A percentile compares a stretch with the other conserved stretches of the same genome.
Evolutionary conservation across 2,329 filamentous ascomycete species (phyloP).

Genomic region (Trichocomaceae sp.): DNA sequence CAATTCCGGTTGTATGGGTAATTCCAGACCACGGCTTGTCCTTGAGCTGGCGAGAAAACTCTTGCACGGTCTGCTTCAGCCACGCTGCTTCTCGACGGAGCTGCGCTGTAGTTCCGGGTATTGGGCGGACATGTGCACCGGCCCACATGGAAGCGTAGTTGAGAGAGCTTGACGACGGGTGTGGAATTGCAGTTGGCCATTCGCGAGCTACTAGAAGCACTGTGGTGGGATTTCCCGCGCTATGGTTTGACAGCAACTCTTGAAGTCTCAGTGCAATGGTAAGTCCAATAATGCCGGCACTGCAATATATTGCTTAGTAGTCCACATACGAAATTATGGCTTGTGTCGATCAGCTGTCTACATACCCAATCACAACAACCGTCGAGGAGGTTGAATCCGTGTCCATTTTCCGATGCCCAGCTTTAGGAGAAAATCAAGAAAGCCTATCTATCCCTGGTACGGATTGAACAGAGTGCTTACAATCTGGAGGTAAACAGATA

Average conservation of each 20-base stretch:
- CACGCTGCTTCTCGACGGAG: constrained; percentile 30
- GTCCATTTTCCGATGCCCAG: background rate
- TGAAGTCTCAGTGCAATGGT: constrained; percentile 32
- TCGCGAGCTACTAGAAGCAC: constrained; percentile 33
- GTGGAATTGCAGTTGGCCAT: background rate
- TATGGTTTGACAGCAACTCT: constrained; percentile 17
- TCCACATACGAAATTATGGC: background rate
- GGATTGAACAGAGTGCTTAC: background rate
- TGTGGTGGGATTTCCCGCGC: constrained; percentile 17
- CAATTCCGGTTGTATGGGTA: constrained; percentile 32
- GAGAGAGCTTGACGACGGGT: constrained; percentile 28
- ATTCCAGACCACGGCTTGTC: constrained; percentile 34
- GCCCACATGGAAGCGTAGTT: constrained; percentile 44
- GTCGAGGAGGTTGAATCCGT: constrained; percentile 14
- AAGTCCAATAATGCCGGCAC: constrained; percentile 37
- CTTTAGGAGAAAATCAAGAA: background rate
- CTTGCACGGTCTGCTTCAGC: constrained; percentile 32
- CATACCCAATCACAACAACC: constrained; percentile 34
- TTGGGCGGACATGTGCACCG: constrained; percentile 43
- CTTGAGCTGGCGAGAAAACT: constrained; percentile 7
- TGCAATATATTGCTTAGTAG: constrained; percentile 12
- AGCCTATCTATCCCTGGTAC: no score
- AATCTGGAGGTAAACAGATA: background rate
- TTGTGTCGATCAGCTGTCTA: constrained; percentile 9
- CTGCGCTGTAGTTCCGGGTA: constrained; percentile 35